Evolutionary conservation across 352 stramenopile genomes (phyloP), one percentile per base, ranked within the genome.

Genomic region (Phytopythium montanum): DNA sequence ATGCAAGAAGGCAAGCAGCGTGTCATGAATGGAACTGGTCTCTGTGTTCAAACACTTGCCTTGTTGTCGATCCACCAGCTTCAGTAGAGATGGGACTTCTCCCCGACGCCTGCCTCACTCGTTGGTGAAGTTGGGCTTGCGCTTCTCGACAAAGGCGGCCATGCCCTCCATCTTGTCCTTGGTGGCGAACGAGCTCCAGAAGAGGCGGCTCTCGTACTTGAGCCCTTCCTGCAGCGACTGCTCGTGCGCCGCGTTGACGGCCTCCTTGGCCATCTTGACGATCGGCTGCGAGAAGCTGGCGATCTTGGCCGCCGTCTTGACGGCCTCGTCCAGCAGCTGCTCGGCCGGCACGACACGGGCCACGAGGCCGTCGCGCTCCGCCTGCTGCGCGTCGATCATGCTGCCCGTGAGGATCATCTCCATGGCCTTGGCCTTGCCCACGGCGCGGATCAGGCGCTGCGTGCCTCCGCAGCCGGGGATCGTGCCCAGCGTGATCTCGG

Each of bases 371-470:
- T 96, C 92, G 36, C 81, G 72, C 65, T 98, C 88, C 2, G 96
- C 96, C 75, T 98, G 89, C 56, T 99, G 75, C 5, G 97, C 97
- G 75, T 90, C 83, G 51, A 99, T 98, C 76, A 97, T 95, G 74
- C 96, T 96, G 55, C 96, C 97, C n/a, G 97, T 99, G 42, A 99
- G 83, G 51, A 98, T 88, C 92, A 99, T 98, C 68, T 99, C 90
- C 97, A 99, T 99, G 45, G 94, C 94, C 77, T 99, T 99, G 34
- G 93, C 89, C 83, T 99, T 99, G 63, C 97, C 97, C 56, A 99
- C 87, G 2, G 96, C 95, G 41, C 96, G 90, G 65, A 99, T 97
- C 33, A 99, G 80, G 39, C 97, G 79, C 83, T 99, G 97, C 0
- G 97, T 99, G 45, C 97, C 97, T 54, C 97, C 97, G 54, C 79